A percentile compares a stretch with the other conserved stretches of the same genome.
Conservation (phyloP, 1,139 yeast genomes). For the Maudiozyma humilis region DNA sequence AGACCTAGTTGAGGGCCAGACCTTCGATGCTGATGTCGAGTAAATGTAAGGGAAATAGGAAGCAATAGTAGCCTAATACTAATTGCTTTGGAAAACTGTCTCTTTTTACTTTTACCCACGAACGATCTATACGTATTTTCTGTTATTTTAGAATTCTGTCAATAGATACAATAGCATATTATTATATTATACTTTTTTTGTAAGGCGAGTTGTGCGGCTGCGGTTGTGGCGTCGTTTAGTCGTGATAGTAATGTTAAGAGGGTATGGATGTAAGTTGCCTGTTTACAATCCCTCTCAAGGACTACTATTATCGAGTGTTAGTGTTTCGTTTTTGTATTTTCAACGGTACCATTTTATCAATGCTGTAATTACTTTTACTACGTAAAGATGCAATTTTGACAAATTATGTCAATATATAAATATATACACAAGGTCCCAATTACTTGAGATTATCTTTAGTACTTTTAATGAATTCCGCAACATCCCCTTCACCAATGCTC, state of each 20-base stretch:
- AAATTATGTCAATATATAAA: neutral
- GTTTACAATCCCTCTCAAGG: neutral
- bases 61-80: neutral
- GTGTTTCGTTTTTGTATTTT: neutral
- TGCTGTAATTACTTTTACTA: no score
- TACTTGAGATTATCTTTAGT: slow-evolving; percentile 10
- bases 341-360: no score
- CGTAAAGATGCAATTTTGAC: neutral
- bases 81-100: neutral
- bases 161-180: slow-evolving; percentile 4
- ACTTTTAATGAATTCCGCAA: slow-evolving; percentile 21
- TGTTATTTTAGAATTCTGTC: neutral
- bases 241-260: no score
- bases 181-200: neutral
- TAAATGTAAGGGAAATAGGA: slow-evolving; percentile 30
- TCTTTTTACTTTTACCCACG: neutral
- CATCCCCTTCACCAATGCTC: slow-evolving; percentile 21
- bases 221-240: no score
- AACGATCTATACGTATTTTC: slow-evolving; percentile 2
- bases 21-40: slow-evolving; percentile 70
- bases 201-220: no score
- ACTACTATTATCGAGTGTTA: neutral
- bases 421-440: no score
- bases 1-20: slow-evolving; percentile 91
- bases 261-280: no score